These are phyloP conservation scores for Boletus edulis DNA, from an alignment of 768 basidiomycete genomes.

Conservation along the genomic window DNA sequence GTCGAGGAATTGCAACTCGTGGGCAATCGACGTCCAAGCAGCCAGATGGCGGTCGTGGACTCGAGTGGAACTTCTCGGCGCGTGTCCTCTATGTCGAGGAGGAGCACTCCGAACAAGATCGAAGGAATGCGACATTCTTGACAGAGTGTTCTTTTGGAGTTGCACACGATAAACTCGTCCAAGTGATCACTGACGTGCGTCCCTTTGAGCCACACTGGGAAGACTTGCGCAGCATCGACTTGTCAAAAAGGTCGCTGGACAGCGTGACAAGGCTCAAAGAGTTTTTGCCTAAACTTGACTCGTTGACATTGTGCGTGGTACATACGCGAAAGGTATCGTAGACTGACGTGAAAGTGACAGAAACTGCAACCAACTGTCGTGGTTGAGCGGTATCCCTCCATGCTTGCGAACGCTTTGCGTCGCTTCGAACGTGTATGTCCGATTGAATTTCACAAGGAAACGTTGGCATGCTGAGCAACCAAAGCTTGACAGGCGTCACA, in stretches of 20 bases:
- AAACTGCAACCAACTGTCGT: constrained; percentile 70
- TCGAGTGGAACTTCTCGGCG: constrained; percentile 34
- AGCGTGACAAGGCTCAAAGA: constrained; percentile 78
- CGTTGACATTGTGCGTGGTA: constrained; percentile 67
- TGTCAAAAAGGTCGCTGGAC: constrained; percentile 58
- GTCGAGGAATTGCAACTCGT: constrained; percentile 48
- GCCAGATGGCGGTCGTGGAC: constrained; percentile 23
- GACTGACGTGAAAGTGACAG: constrained; percentile 38
- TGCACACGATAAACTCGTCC: constrained; percentile 86
- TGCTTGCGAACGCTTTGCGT: constrained; percentile 75
- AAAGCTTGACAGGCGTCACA: constrained; percentile 79
- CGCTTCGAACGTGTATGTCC: constrained; percentile 64
- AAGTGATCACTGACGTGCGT: constrained; percentile 91
- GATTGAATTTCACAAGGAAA: constrained; percentile 6
- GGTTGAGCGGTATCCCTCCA: constrained; percentile 76
- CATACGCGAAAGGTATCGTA: background rate
- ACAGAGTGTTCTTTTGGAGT: constrained; percentile 97
- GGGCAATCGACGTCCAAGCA: constrained; percentile 40
- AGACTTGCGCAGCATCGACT: constrained; percentile 65
- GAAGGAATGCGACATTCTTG: constrained; percentile 65
- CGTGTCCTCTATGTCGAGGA: constrained; percentile 45
- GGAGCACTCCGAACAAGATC: constrained; percentile 36
- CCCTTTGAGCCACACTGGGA: constrained; percentile 98
- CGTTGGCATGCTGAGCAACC: constrained; percentile 15
- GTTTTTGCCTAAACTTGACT: constrained; percentile 80